These are phyloP conservation scores for Rhizopogon salebrosus DNA, from an alignment of 768 basidiomycete species.

Conservation along the genomic window DNA sequence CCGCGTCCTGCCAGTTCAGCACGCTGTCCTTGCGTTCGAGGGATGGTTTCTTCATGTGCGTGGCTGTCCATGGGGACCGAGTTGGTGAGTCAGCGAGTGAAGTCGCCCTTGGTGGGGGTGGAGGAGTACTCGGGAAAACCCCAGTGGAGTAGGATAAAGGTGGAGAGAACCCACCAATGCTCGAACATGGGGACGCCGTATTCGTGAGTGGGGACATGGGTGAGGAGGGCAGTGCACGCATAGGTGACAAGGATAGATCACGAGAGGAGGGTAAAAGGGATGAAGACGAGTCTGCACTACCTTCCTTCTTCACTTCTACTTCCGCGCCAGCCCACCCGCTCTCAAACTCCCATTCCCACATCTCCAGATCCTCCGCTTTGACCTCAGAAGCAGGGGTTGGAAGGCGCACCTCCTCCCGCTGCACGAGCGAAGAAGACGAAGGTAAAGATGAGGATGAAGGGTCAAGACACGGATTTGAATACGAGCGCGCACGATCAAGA, in stretches of 20 bases:
- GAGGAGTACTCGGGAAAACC: too few relatives aligned
- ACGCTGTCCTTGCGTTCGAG: constrained; percentile 14
- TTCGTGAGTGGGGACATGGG: constrained; percentile 18
- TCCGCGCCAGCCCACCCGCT: constrained; percentile 20
- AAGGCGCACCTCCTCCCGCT: constrained; percentile 18
- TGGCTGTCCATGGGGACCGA: neutral
- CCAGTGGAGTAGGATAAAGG: constrained; percentile 6
- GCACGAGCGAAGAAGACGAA: constrained; percentile 6
- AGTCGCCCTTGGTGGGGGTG: too few relatives aligned
- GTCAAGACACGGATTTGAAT: neutral
- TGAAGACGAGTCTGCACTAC: constrained; percentile 7
- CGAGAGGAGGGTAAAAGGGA: neutral
- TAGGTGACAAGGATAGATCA: too few relatives aligned
- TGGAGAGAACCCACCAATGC: constrained; percentile 7
- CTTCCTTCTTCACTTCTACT: constrained; percentile 42
- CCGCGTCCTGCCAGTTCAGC: constrained; percentile 37
- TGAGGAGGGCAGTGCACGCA: too few relatives aligned
- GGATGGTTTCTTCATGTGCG: neutral
- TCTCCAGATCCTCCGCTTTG: constrained; percentile 38
- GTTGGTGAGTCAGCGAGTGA: neutral
- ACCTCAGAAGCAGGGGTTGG: constrained; percentile 33
- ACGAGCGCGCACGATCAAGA: constrained; percentile 5
- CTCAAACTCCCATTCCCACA: constrained; percentile 33
- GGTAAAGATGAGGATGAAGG: too few relatives aligned
- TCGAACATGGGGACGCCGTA: constrained; percentile 13